Evolutionary conservation across 305 asterid species (phyloP).

Genomic region (Plantago lanceolata): DNA sequence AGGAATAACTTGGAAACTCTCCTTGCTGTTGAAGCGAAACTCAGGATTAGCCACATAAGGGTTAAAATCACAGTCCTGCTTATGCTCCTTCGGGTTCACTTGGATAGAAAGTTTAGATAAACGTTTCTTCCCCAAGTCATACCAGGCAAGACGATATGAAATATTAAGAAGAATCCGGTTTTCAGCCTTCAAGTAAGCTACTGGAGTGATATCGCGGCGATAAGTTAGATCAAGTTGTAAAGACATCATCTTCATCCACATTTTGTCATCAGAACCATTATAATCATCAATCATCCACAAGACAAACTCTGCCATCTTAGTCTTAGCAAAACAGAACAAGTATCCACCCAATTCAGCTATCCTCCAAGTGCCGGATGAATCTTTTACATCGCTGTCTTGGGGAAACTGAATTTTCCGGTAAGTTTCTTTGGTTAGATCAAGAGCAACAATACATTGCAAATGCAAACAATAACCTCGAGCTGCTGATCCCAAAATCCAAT

Average conservation of each 20-base stretch:
- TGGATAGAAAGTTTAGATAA: too few species aligned
- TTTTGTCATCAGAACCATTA: not conserved
- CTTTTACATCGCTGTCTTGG: too few species aligned
- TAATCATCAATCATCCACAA: not conserved
- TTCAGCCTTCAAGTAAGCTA: slow-evolving; percentile 22
- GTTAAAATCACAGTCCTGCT: not conserved
- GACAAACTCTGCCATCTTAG: not conserved
- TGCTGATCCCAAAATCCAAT: too few species aligned
- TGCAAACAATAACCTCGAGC: too few species aligned
- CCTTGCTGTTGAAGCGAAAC: too few species aligned
- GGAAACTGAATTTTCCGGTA: slow-evolving; percentile 11
- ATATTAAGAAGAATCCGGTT: not conserved
- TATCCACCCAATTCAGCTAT: slow-evolving; percentile 21
- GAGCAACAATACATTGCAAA: not conserved
- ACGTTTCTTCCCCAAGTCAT: too few species aligned
- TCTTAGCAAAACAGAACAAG: not conserved
- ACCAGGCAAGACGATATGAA: too few species aligned
- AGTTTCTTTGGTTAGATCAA: slow-evolving; percentile 17
- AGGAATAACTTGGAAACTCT: not conserved
- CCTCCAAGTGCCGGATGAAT: too few species aligned
- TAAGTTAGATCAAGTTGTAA: not conserved
- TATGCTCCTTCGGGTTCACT: slow-evolving; percentile 1
- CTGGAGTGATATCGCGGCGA: not conserved
- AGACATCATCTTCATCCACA: slow-evolving; percentile 19
- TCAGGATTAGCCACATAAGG: not conserved